A percentile compares a stretch with the other conserved stretches of the same genome.
These are phyloP conservation scores for Leptographium lundbergii DNA, from an alignment of 2,329 filamentous ascomycete species.

Conservation along the genomic window DNA sequence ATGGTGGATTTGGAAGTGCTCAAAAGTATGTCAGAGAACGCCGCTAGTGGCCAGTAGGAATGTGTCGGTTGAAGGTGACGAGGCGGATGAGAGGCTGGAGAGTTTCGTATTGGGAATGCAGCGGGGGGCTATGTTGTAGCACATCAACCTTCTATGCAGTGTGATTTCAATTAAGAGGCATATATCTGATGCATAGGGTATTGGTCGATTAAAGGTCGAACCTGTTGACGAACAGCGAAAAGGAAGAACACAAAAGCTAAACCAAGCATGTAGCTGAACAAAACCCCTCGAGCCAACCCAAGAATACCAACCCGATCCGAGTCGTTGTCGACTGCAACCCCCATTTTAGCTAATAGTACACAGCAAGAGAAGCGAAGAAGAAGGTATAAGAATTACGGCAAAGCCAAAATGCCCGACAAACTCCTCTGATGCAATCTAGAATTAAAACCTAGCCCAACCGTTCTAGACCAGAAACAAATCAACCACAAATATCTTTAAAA, in stretches of 20 bases:
- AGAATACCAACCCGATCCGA: background rate
- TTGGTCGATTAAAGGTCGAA: background rate
- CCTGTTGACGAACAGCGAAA: background rate
- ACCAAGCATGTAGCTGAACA: background rate
- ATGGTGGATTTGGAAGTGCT: constrained; percentile 27
- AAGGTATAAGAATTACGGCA: background rate
- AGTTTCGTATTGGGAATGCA: background rate
- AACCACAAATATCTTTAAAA: background rate
- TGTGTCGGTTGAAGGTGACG: background rate
- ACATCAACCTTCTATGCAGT: background rate
- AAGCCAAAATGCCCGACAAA: background rate
- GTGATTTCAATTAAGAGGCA: background rate
- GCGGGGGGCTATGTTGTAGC: background rate
- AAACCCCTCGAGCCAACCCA: background rate
- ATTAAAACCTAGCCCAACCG: background rate
- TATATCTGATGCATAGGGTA: background rate
- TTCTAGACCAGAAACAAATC: background rate
- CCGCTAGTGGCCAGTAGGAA: background rate
- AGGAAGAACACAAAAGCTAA: background rate
- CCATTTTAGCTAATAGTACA: background rate
- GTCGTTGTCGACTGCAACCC: background rate
- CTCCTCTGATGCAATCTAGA: background rate
- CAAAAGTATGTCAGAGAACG: constrained; percentile 19
- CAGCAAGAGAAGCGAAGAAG: background rate
- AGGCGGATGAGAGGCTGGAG: background rate